Percentiles rank a stretch among this genome's conserved stretches.
These are phyloP conservation scores for Plenodomus tracheiphilus DNA, from an alignment of 2,329 filamentous ascomycete genomes.

Conservation along the genomic window DNA sequence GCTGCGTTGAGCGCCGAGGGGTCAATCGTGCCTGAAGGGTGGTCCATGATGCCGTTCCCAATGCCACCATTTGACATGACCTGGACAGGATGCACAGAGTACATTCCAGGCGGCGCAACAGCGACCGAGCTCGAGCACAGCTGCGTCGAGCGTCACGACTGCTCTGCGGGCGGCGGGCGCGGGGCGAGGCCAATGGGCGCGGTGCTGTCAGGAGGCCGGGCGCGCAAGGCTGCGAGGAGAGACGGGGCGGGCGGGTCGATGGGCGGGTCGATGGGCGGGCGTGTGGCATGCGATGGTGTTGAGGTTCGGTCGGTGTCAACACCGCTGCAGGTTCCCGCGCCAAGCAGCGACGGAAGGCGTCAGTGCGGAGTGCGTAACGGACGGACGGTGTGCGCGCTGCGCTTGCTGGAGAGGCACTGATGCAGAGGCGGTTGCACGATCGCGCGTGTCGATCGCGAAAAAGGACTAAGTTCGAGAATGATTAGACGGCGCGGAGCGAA, in stretches of 20 bases:
- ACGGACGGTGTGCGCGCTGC: neutral
- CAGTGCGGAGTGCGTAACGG: neutral
- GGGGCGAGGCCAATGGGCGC: conserved; percentile 26
- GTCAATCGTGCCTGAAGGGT: conserved; percentile 46
- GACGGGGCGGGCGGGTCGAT: neutral
- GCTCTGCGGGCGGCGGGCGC: conserved; percentile 1
- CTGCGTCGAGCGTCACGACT: conserved; percentile 17
- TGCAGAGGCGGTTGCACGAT: neutral
- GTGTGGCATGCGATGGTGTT: neutral
- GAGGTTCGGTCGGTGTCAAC: neutral
- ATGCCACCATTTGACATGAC: conserved; percentile 46
- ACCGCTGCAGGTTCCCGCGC: neutral
- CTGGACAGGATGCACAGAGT: conserved; percentile 46
- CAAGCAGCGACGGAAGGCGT: neutral
- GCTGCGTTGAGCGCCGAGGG: conserved; percentile 44
- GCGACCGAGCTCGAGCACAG: conserved; percentile 36
- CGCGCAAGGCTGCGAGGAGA: conserved; percentile 20
- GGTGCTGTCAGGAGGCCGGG: conserved; percentile 10
- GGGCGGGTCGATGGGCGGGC: neutral
- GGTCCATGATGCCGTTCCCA: conserved; percentile 47
- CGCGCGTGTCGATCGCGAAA: neutral
- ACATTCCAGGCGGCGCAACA: conserved; percentile 45
- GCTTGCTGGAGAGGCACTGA: too few relatives aligned
- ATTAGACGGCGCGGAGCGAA: neutral
- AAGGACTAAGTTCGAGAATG: neutral